Conservation (phyloP, 495 filamentous ascomycete genomes). For the Saxophila tyrrhenica region DNA sequence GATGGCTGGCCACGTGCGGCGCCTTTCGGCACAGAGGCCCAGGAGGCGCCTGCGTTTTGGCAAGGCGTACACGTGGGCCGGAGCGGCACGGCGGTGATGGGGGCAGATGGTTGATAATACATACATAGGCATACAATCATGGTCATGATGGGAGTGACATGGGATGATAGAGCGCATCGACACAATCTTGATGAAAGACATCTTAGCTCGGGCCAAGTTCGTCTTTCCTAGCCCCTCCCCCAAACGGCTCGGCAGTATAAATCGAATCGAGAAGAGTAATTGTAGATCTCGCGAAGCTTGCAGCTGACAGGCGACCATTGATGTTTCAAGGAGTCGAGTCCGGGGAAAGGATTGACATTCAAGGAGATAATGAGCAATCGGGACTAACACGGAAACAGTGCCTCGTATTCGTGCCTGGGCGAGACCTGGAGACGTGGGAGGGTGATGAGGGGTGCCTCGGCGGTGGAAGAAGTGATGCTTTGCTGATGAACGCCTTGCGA, state of each 20-base stretch:
- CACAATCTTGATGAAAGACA: not conserved
- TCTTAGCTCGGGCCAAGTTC: not conserved
- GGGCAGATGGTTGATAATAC: not conserved
- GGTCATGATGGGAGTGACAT: too few species aligned
- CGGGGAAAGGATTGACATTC: not conserved
- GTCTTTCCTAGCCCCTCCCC: not conserved
- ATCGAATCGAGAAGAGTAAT: not conserved
- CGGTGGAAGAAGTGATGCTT: too few species aligned
- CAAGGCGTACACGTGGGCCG: not conserved
- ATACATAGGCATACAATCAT: not conserved
- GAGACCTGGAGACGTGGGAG: too few species aligned
- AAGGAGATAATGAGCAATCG: too few species aligned
- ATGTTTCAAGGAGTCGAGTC: not conserved
- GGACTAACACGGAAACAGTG: not conserved
- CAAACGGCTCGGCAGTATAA: not conserved
- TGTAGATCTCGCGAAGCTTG: not conserved
- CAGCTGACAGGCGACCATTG: not conserved
- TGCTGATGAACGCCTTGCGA: too few species aligned
- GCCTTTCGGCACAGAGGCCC: not conserved
- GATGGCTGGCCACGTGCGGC: not conserved
- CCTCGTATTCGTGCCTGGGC: not conserved
- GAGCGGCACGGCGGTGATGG: not conserved
- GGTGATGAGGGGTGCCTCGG: too few species aligned
- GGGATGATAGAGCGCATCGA: too few species aligned
- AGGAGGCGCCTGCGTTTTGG: not conserved